Conservation (phyloP, 2,329 filamentous ascomycete species). For the Monosporascus sp. region DNA sequence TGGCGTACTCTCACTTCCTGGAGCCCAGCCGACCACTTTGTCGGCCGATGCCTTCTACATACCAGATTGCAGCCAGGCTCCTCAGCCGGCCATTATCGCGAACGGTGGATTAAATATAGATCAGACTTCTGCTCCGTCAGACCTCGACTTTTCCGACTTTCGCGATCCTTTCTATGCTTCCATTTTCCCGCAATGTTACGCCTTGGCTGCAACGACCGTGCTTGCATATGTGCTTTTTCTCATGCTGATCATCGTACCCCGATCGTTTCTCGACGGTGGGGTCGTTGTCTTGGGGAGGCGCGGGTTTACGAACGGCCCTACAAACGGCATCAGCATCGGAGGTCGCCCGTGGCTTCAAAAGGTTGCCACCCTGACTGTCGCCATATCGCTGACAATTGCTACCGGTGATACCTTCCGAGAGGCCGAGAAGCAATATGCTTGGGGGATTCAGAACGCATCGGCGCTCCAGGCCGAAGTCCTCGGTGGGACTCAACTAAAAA, state of each 20-base stretch:
- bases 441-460: slow-evolving; percentile 73
- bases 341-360: slow-evolving; percentile 92
- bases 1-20: slow-evolving; percentile 44
- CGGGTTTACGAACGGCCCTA: slow-evolving; percentile 79
- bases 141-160: slow-evolving; percentile 54
- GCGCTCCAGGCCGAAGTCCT: slow-evolving; percentile 74
- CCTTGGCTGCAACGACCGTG: slow-evolving; percentile 84
- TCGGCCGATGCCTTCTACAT: slow-evolving; percentile 54
- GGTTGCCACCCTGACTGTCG: slow-evolving; percentile 66
- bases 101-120: slow-evolving; percentile 35
- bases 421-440: slow-evolving; percentile 73
- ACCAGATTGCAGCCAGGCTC: slow-evolving; percentile 46
- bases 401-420: slow-evolving; percentile 86
- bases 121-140: slow-evolving; percentile 28
- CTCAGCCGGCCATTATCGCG: slow-evolving; percentile 35
- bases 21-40: slow-evolving; percentile 53
- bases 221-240: slow-evolving; percentile 89
- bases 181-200: slow-evolving; percentile 87
- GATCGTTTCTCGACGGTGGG: slow-evolving; percentile 84
- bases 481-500: slow-evolving; percentile 76
- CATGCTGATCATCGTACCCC: slow-evolving; percentile 90
- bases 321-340: slow-evolving; percentile 76
- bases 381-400: slow-evolving; percentile 86
- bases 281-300: slow-evolving; percentile 74
- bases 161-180: slow-evolving; percentile 90